Percentiles rank a stretch among this genome's conserved stretches.
Evolutionary conservation across 2,329 filamentous ascomycete species (phyloP).

Genomic region (Corynespora cassiicola): DNA sequence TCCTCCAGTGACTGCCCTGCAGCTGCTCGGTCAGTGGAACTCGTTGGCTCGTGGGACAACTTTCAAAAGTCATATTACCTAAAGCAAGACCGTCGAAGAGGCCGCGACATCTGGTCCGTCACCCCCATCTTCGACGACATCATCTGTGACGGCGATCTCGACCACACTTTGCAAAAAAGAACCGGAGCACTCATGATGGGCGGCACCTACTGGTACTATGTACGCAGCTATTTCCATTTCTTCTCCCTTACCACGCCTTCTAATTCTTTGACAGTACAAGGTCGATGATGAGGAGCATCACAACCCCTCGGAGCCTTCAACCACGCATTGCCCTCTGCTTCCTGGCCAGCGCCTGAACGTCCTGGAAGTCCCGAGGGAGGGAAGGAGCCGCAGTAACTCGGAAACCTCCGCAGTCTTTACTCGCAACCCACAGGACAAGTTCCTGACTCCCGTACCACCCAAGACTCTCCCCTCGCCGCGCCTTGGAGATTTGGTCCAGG

Average conservation of each 20-base stretch:
- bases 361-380: conserved; percentile 77
- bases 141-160: conserved; percentile 75
- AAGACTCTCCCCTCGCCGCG: conserved; percentile 28
- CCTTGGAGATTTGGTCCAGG: conserved; percentile 19
- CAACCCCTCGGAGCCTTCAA: conserved; percentile 75
- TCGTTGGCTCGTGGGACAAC: conserved; percentile 96
- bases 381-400: conserved; percentile 68
- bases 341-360: conserved; percentile 89
- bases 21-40: conserved; percentile 71
- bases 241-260: conserved; percentile 1
- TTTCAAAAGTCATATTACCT: conserved; percentile 80
- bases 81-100: conserved; percentile 78
- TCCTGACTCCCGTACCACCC: conserved; percentile 69
- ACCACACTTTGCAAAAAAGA: conserved; percentile 62
- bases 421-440: conserved; percentile 80
- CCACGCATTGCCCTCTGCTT: conserved; percentile 81
- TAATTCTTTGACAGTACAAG: conserved; percentile 73
- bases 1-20: conserved; percentile 40
- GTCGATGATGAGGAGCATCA: conserved; percentile 79
- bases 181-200: conserved; percentile 90
- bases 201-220: conserved; percentile 94
- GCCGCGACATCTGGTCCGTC: conserved; percentile 81
- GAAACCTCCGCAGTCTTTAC: conserved; percentile 73
- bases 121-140: conserved; percentile 88
- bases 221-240: too few relatives aligned